phyloP scores from a whole-genome alignment of 2,329 filamentous ascomycete genomes.

The Endocalyx cinctus region DNA sequence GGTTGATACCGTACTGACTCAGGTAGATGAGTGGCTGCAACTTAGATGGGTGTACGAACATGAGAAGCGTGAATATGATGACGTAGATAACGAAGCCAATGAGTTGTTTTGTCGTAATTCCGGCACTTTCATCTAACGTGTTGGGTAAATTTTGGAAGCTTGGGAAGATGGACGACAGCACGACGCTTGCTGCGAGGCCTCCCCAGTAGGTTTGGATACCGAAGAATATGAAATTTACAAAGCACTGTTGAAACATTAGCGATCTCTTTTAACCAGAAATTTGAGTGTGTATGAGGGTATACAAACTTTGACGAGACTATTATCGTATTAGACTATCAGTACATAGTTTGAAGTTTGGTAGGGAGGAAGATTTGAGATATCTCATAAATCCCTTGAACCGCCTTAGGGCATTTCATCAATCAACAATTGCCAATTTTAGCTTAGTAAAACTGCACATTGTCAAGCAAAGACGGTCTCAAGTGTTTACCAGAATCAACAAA shows the following conservation, averaged over 20 bases:
- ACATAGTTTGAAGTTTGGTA: no score
- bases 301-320: background rate
- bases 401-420: no score
- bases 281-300: no score
- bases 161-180: constrained; percentile 28
- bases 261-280: no score
- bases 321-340: no score
- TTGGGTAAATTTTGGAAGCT: constrained; percentile 30
- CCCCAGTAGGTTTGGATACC: constrained; percentile 23
- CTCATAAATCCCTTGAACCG: no score
- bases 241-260: constrained; percentile 13
- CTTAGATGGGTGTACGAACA: constrained; percentile 6
- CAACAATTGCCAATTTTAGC: no score
- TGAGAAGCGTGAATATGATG: constrained; percentile 16
- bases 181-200: constrained; percentile 27
- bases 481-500: no score
- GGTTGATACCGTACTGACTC: background rate
- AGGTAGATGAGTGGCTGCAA: background rate
- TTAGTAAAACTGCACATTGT: no score
- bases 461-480: no score
- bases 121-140: constrained; percentile 25
- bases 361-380: no score
- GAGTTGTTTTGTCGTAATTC: constrained; percentile 31
- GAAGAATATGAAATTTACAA: constrained; percentile 18
- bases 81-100: constrained; percentile 32